Evolutionary conservation across 2,329 filamentous ascomycete species (phyloP).

Genomic region (Cladosporium sp.): DNA sequence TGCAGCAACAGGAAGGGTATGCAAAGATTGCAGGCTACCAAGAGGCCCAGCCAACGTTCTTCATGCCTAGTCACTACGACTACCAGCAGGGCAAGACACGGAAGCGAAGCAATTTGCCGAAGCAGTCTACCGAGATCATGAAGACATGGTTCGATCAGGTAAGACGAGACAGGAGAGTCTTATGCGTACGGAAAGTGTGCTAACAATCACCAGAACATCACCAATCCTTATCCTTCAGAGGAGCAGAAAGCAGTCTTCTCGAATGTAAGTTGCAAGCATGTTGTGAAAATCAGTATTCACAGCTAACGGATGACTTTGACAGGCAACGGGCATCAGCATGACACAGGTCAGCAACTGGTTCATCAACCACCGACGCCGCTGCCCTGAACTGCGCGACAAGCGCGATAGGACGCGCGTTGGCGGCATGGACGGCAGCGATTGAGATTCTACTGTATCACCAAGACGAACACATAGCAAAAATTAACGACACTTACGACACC

Average conservation of each 20-base stretch:
- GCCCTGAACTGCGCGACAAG: conserved; percentile 42
- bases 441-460: background rate
- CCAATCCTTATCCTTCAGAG: conserved; percentile 43
- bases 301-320: conserved; percentile 11
- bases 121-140: conserved; percentile 44
- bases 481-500: background rate
- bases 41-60: conserved; percentile 29
- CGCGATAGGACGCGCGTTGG: conserved; percentile 35
- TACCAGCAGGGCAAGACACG: conserved; percentile 41
- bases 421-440: conserved; percentile 17
- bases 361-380: conserved; percentile 42
- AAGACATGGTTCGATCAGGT: conserved; percentile 44
- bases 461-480: background rate
- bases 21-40: conserved; percentile 27
- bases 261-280: conserved; percentile 30
- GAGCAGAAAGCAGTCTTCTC: conserved; percentile 42
- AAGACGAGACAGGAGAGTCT: background rate
- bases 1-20: conserved; percentile 14
- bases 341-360: conserved; percentile 46
- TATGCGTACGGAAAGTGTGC: background rate
- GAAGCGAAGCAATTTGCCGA: conserved; percentile 42
- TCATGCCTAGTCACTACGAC: conserved; percentile 41
- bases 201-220: conserved; percentile 33
- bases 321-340: conserved; percentile 43
- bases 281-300: background rate